phyloP scores from a whole-genome alignment of 2,329 filamentous ascomycete genomes.

The Fusarium sp. region DNA sequence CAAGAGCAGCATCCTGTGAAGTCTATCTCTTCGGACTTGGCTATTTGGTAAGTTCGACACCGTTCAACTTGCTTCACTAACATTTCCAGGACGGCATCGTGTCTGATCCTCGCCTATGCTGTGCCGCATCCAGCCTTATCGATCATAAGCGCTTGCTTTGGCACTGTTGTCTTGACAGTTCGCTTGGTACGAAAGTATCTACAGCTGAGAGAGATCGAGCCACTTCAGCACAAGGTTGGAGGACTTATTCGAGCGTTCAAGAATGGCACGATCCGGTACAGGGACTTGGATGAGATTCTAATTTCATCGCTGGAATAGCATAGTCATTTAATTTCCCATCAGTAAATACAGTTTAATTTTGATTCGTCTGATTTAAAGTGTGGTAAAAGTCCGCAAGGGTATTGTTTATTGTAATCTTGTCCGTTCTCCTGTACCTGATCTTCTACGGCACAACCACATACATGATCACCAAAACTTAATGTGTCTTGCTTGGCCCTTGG shows the following conservation, averaged over 20 bases:
- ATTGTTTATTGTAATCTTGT: too few relatives aligned
- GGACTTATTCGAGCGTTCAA: slow-evolving; percentile 13
- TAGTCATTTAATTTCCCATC: too few relatives aligned
- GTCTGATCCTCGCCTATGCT: background rate
- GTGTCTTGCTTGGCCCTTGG: too few relatives aligned
- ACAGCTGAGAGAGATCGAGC: background rate
- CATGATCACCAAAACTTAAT: too few relatives aligned
- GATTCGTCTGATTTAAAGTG: too few relatives aligned
- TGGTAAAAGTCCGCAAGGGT: too few relatives aligned
- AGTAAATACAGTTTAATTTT: too few relatives aligned
- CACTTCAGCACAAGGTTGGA: background rate
- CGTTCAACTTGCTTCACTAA: background rate
- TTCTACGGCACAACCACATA: too few relatives aligned
- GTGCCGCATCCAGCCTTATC: rapidly evolving
- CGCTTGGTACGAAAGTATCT: background rate
- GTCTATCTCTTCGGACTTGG: rapidly evolving
- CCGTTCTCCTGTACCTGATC: too few relatives aligned
- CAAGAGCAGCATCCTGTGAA: background rate
- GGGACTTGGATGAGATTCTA: background rate
- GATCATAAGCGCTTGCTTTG: rapidly evolving
- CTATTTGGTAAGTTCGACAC: background rate
- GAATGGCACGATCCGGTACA: slow-evolving; percentile 14
- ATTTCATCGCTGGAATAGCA: background rate
- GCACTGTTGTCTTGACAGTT: rapidly evolving
- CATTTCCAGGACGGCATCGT: background rate